A percentile compares a stretch with the other conserved stretches of the same genome.
These are phyloP conservation scores for Omphalea diandra DNA, from an alignment of 441 rosid species.

Conservation along the genomic window DNA sequence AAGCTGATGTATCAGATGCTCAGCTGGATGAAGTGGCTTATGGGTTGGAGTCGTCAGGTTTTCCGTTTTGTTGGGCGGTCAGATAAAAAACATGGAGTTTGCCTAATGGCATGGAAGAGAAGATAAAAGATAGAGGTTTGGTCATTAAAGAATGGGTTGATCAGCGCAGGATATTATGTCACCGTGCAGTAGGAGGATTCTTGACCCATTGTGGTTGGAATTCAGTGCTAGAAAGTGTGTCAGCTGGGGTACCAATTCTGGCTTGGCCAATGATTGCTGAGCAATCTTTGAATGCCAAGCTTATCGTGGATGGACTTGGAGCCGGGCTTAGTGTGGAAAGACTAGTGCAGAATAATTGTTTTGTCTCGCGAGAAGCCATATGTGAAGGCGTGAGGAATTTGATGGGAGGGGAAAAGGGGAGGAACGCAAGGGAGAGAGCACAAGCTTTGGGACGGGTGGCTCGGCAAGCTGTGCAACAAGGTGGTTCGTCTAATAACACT, in stretches of 20 bases:
- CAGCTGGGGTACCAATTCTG: conserved; percentile 34
- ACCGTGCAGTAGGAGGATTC: conserved; percentile 32
- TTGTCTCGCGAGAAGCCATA: conserved; percentile 24
- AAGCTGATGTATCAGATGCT: conserved; percentile 25
- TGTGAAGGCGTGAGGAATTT: conserved; percentile 31
- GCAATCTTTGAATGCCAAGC: conserved; percentile 36
- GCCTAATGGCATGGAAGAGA: conserved; percentile 15
- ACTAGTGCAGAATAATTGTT: too few species aligned
- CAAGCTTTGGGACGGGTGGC: conserved; percentile 23
- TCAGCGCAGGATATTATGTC: conserved; percentile 32
- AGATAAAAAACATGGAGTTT: conserved; percentile 31
- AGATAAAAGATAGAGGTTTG: conserved; percentile 25
- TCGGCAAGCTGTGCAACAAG: conserved; percentile 25
- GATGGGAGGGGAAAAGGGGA: conserved; percentile 40
- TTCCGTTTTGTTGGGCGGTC: conserved; percentile 28
- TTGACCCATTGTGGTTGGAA: conserved; percentile 50
- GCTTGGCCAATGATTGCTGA: conserved; percentile 40
- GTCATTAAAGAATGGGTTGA: conserved; percentile 35
- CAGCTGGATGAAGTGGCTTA: conserved; percentile 35
- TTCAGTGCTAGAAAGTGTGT: conserved; percentile 38
- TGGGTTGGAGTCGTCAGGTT: conserved; percentile 32
- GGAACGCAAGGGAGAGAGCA: conserved; percentile 34
- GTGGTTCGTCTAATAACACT: conserved; percentile 32
- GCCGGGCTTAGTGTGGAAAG: conserved; percentile 21
- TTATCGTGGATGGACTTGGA: conserved; percentile 27